Percentiles rank a stretch among this genome's conserved stretches.
Evolutionary conservation across 345 rosid species (phyloP).

Genomic region (Hibiscus trionum): DNA sequence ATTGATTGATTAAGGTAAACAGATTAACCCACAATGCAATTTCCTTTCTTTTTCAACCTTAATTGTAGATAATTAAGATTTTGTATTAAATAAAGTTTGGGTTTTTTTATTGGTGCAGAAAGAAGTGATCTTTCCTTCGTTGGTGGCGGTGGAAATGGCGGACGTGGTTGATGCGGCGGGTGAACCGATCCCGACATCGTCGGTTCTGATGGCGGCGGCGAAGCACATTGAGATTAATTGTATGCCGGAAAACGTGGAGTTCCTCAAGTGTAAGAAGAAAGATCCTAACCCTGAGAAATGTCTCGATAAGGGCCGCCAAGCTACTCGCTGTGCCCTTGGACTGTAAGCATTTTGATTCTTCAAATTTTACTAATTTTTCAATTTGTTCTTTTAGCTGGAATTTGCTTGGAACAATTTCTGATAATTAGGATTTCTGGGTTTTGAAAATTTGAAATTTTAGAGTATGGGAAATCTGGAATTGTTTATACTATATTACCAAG

Average conservation of each 20-base stretch:
- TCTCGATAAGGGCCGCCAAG: conserved; percentile 84
- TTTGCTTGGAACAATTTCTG: not conserved
- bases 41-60: too few relatives aligned
- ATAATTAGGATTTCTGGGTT: not conserved
- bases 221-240: conserved; percentile 72
- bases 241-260: conserved; percentile 64
- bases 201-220: conserved; percentile 80
- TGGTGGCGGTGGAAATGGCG: not conserved
- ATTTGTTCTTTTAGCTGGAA: not conserved
- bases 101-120: not conserved
- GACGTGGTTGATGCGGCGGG: conserved; percentile 54
- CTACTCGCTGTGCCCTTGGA: conserved; percentile 90
- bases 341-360: conserved; percentile 37
- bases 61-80: too few relatives aligned
- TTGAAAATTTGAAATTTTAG: too few relatives aligned
- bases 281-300: conserved; percentile 98
- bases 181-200: conserved; percentile 85
- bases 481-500: too few relatives aligned
- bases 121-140: not conserved
- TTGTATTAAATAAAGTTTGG: not conserved
- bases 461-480: too few relatives aligned
- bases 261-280: conserved; percentile 91
- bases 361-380: not conserved
- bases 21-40: not conserved
- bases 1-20: not conserved